These are phyloP conservation scores for Clohesyomyces aquaticus DNA, from an alignment of 495 filamentous ascomycete genomes.

Conservation along the genomic window DNA sequence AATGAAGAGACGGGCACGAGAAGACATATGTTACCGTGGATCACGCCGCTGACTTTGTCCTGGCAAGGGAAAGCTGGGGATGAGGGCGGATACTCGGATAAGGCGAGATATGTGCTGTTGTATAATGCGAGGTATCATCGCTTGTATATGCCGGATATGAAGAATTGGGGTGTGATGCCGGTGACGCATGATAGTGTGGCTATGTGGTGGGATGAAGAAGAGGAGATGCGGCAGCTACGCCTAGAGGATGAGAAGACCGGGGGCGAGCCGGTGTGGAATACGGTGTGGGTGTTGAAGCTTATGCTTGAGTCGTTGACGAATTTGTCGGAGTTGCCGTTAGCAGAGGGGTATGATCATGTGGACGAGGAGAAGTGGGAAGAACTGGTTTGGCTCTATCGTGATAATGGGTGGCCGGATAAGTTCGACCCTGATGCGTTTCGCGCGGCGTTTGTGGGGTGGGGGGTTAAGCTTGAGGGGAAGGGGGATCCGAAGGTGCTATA, in stretches of 20 bases:
- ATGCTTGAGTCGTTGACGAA: neutral
- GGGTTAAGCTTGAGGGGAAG: neutral
- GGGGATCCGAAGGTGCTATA: constrained; percentile 3
- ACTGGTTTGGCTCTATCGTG: neutral
- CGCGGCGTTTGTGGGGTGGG: neutral
- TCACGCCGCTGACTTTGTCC: constrained; percentile 14
- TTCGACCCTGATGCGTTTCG: neutral
- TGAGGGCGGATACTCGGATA: too few species aligned
- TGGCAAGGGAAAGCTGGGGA: too few species aligned
- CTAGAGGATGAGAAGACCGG: neutral
- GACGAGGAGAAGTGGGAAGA: constrained; percentile 1
- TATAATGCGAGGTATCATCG: constrained; percentile 8
- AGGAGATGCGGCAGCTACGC: neutral
- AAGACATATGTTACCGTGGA: constrained; percentile 12
- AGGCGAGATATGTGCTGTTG: constrained; percentile 6
- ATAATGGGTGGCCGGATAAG: constrained; percentile 14
- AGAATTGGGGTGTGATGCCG: neutral
- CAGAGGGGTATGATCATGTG: neutral
- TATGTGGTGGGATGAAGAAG: constrained; percentile 4
- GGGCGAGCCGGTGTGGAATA: neutral
- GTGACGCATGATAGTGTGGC: neutral
- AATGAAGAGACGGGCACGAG: constrained; percentile 9
- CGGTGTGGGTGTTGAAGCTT: neutral
- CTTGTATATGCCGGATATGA: constrained; percentile 5
- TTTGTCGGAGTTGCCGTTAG: constrained; percentile 1